Evolutionary conservation across 768 basidiomycete genomes (phyloP).

Genomic region (Pleurotus giganteus): DNA sequence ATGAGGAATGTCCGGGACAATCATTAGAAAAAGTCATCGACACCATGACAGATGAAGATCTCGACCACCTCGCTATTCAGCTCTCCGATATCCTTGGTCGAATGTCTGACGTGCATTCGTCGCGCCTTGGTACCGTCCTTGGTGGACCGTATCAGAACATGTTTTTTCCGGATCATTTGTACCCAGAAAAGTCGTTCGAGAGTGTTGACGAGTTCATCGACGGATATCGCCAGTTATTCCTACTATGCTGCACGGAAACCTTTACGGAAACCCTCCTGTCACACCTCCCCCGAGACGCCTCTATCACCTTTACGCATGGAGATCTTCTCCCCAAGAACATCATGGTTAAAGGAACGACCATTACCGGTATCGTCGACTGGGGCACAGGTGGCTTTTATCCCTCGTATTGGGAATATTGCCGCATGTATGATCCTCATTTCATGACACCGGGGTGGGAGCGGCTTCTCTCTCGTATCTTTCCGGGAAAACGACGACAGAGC

Average conservation of each 20-base stretch:
- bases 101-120: neutral
- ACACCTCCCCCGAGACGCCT: constrained; percentile 13
- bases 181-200: constrained; percentile 13
- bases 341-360: constrained; percentile 26
- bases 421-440: constrained; percentile 20
- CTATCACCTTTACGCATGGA: constrained; percentile 33
- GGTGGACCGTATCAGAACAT: neutral
- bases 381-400: constrained; percentile 33
- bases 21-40: neutral
- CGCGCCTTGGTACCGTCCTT: neutral
- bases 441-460: constrained; percentile 19
- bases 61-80: neutral
- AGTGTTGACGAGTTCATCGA: constrained; percentile 19
- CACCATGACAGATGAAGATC: neutral
- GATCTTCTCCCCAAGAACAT: constrained; percentile 43
- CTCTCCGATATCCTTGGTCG: neutral
- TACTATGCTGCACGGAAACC: constrained; percentile 17
- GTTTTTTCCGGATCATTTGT: neutral
- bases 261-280: constrained; percentile 14
- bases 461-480: constrained; percentile 19
- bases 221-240: constrained; percentile 18
- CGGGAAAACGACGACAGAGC: constrained; percentile 14
- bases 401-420: constrained; percentile 32
- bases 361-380: constrained; percentile 38
- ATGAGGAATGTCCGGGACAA: neutral